Conservation (phyloP, 2,329 filamentous ascomycete species). For the Akanthomyces muscarius region DNA sequence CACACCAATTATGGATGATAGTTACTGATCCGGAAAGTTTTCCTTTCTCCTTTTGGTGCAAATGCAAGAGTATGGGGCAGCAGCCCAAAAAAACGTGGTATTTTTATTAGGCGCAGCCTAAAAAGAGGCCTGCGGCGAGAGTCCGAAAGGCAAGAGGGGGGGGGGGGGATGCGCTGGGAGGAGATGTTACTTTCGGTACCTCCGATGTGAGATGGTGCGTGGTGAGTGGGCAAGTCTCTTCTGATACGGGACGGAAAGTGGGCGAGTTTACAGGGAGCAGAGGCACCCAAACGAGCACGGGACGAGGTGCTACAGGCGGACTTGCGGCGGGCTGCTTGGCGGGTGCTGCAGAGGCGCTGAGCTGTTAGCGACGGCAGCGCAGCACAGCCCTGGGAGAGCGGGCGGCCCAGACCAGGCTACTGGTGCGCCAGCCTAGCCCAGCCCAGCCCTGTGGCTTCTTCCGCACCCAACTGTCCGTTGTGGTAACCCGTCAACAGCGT, state of each 20-base stretch:
- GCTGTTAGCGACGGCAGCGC: background rate
- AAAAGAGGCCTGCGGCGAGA: background rate
- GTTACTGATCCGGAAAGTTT: background rate
- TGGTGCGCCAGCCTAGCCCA: background rate
- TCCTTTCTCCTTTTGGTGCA: background rate
- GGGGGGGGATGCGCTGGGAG: background rate
- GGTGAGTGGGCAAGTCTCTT: background rate
- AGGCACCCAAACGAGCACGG: background rate
- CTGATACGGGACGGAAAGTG: background rate
- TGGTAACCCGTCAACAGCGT: too few relatives aligned
- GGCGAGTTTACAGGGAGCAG: background rate
- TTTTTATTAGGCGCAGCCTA: background rate
- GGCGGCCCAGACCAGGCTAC: too few relatives aligned
- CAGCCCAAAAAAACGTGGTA: background rate
- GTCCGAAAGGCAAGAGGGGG: background rate
- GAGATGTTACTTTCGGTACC: constrained; percentile 1
- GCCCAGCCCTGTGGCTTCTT: background rate
- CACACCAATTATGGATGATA: too few relatives aligned
- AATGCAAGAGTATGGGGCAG: background rate
- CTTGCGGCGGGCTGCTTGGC: too few relatives aligned
- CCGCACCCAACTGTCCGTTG: background rate
- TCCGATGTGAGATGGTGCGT: background rate
- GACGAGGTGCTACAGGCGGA: too few relatives aligned
- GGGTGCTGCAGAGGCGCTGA: too few relatives aligned
- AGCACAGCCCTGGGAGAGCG: background rate